These are phyloP conservation scores for Conringia planisiliqua DNA, from an alignment of 345 rosid genomes.

Conservation along the genomic window DNA sequence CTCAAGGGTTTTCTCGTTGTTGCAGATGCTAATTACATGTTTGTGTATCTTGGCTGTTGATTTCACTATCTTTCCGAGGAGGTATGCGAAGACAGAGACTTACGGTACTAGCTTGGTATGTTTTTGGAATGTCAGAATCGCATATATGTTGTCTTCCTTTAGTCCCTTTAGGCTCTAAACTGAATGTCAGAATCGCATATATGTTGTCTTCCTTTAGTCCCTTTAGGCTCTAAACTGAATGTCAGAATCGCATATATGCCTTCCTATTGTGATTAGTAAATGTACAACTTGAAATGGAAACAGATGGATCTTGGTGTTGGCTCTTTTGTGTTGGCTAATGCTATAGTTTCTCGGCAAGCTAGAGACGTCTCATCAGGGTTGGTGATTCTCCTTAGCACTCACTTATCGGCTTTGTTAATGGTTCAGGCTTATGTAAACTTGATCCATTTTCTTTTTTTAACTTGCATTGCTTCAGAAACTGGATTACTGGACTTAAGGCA, in stretches of 20 bases:
- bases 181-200: background rate
- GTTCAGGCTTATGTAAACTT: background rate
- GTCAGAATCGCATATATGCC: background rate
- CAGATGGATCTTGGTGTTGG: constrained; percentile 99
- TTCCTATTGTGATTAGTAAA: background rate
- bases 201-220: background rate
- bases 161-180: background rate
- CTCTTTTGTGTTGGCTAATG: constrained; percentile 73
- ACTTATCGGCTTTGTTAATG: background rate
- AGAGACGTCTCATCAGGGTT: constrained; percentile 54
- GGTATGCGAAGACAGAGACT: constrained; percentile 82
- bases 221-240: background rate
- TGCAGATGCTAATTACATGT: constrained; percentile 79
- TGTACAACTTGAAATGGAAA: constrained; percentile 21
- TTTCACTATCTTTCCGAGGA: constrained; percentile 80
- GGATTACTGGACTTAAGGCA: constrained; percentile 55
- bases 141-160: background rate
- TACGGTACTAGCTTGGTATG: constrained; percentile 82
- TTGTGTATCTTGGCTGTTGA: constrained; percentile 93
- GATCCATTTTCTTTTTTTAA: background rate
- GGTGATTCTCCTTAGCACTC: constrained; percentile 21
- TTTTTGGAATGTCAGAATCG: background rate
- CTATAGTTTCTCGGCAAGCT: constrained; percentile 86
- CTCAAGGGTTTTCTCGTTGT: constrained; percentile 7
- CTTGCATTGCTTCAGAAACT: constrained; percentile 43